Evolutionary conservation across 116 monocot species (phyloP), one percentile per base, ranked within the genome.

Genomic region (Trichopus zeylanicus): DNA sequence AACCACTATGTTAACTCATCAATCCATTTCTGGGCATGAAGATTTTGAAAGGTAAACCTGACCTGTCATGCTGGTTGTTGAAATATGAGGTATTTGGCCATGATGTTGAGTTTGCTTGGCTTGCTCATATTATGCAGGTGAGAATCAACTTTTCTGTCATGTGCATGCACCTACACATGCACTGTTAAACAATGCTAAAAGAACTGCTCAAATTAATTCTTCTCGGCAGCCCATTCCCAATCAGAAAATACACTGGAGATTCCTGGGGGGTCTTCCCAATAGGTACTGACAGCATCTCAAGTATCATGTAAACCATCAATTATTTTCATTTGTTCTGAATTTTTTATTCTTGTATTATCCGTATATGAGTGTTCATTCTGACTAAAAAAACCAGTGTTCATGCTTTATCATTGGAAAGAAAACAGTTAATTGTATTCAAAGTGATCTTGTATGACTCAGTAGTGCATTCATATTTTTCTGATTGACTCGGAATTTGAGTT

Each of bases 201-300:
- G n/a, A n/a, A n/a, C n/a, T 35, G 34, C 34, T 10, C 34, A 35
- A 27, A 20, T 46, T 60, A 5, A 68, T 46, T 28, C 16, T 57
- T 0, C 26, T 51, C 71, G 72, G 63, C 70, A 97, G 97, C 97
- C 97, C 15, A 90, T 78, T 53, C 78, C 75, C 9, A 95, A 95
- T 64, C 95, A 95, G 70, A 95, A 95, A 67, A 95, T 95, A 51
- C 95, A 95, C 54, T 95, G 95, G 95, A 69, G 90, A 60, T 90
- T 90, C 27, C 63, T 95, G 25, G 95, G 90, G 75, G 95, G 95
- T 49, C 87, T 95, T 57, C 83, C 86, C 28, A 95, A 95, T 59
- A 95, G 84, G 92, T 87, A 62, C 21, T 4, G 15, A 24, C 3
- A 49, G 15, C 46, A 46, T 18, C 15, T 6, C 15, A 18, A 15